Evolutionary conservation across 805 yeast genomes (phyloP).

Genomic region (Cyberlindnera samutprakarnensis): DNA sequence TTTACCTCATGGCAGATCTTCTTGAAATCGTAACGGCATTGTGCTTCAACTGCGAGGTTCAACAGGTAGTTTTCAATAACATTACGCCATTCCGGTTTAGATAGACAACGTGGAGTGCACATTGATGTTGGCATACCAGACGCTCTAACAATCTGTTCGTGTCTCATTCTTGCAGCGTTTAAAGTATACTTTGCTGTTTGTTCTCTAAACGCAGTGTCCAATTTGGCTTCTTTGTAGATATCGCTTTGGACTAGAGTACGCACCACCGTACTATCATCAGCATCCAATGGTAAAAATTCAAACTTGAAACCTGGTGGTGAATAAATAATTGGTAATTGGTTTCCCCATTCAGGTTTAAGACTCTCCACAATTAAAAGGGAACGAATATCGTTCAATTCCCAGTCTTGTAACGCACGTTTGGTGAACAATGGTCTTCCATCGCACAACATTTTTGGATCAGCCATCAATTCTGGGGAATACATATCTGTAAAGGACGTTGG

Average conservation of each 20-base stretch:
- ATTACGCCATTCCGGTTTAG: slow-evolving; percentile 63
- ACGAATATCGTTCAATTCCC: slow-evolving; percentile 66
- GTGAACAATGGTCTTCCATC: slow-evolving; percentile 61
- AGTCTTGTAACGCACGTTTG: slow-evolving; percentile 52
- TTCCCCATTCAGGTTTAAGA: slow-evolving; percentile 49
- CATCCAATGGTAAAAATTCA: slow-evolving; percentile 42
- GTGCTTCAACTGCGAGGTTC: slow-evolving; percentile 62
- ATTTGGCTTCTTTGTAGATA: slow-evolving; percentile 56
- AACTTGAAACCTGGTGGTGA: slow-evolving; percentile 34
- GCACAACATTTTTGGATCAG: slow-evolving; percentile 35
- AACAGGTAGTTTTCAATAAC: slow-evolving; percentile 62
- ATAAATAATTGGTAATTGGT: slow-evolving; percentile 37
- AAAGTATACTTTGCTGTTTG: slow-evolving; percentile 61
- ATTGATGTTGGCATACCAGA: slow-evolving; percentile 12
- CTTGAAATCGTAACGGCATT: slow-evolving; percentile 60
- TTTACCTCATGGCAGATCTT: slow-evolving; percentile 40
- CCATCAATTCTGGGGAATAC: slow-evolving; percentile 49
- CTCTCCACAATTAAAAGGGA: slow-evolving; percentile 46
- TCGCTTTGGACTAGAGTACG: slow-evolving; percentile 48
- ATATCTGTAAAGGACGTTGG: slow-evolving; percentile 46
- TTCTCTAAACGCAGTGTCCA: slow-evolving; percentile 43
- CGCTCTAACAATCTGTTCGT: slow-evolving; percentile 27
- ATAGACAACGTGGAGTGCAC: slow-evolving; percentile 23
- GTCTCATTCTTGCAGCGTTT: slow-evolving; percentile 46
- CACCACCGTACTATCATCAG: slow-evolving; percentile 46